Conservation (phyloP, 306 rosid species). For the Lotus japonicus region DNA sequence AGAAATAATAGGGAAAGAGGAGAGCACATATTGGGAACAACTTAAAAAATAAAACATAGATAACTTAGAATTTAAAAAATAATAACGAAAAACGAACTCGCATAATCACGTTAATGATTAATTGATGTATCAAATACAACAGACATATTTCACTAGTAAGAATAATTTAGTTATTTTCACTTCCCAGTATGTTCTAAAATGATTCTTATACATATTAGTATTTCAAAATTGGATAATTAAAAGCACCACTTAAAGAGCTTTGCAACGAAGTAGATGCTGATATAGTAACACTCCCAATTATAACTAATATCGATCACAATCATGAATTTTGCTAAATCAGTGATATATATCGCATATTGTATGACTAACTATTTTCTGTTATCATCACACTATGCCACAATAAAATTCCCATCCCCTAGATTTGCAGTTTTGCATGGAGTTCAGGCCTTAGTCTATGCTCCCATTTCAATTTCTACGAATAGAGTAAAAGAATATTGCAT, state of each 20-base stretch:
- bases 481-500: neutral
- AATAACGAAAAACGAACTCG: too few relatives aligned
- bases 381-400: neutral
- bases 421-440: neutral
- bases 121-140: too few relatives aligned
- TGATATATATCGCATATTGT: neutral
- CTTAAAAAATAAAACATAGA: too few relatives aligned
- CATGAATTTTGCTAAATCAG: neutral
- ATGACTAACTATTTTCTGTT: neutral
- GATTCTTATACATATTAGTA: neutral
- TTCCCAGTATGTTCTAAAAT: neutral
- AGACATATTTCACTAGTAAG: too few relatives aligned
- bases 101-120: too few relatives aligned
- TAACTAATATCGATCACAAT: neutral
- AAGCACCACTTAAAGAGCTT: neutral
- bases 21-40: too few relatives aligned
- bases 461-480: neutral
- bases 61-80: too few relatives aligned
- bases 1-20: too few relatives aligned
- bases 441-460: neutral
- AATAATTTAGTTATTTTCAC: neutral
- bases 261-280: neutral
- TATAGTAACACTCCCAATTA: neutral
- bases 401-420: neutral
- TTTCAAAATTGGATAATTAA: neutral